These are phyloP conservation scores for Colletotrichum chlorophyti DNA, from an alignment of 2,329 filamentous ascomycete genomes.

Conservation along the genomic window DNA sequence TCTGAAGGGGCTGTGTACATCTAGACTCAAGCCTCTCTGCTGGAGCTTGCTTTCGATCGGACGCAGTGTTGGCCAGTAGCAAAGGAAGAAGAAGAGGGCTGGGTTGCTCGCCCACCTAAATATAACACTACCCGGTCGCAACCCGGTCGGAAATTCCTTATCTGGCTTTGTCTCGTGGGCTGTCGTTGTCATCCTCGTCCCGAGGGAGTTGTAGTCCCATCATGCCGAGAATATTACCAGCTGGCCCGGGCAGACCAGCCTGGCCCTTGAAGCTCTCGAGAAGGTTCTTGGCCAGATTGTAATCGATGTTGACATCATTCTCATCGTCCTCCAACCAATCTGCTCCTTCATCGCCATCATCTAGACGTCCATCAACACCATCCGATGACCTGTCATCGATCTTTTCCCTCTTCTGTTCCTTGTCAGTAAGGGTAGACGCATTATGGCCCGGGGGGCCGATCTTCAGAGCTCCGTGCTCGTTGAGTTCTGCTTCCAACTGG, in stretches of 20 bases:
- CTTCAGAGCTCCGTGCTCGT: slow-evolving; percentile 69
- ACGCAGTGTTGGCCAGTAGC: too few species aligned
- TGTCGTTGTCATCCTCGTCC: slow-evolving; percentile 69
- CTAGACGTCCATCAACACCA: too few species aligned
- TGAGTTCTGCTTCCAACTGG: slow-evolving; percentile 77
- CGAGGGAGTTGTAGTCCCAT: slow-evolving; percentile 84
- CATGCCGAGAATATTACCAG: slow-evolving; percentile 84
- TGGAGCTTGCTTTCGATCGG: too few species aligned
- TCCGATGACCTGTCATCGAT: slow-evolving; percentile 9
- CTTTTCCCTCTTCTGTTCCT: slow-evolving; percentile 14
- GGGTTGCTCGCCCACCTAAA: neutral
- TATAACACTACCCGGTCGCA: too few species aligned
- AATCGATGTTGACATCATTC: slow-evolving; percentile 77
- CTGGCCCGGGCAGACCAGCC: slow-evolving; percentile 83
- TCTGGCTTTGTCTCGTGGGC: slow-evolving; percentile 22
- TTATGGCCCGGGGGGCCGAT: slow-evolving; percentile 49
- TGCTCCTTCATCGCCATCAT: slow-evolving; percentile 53
- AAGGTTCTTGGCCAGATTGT: slow-evolving; percentile 88
- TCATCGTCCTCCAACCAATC: slow-evolving; percentile 58
- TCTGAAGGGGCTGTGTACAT: too few species aligned
- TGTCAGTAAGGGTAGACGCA: slow-evolving; percentile 36
- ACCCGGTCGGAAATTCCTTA: neutral
- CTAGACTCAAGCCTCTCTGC: too few species aligned
- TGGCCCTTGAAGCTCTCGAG: slow-evolving; percentile 94
- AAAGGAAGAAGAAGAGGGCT: neutral